phyloP scores from a whole-genome alignment of 2,329 filamentous ascomycete species.

The Sclerotinia spermophila region DNA sequence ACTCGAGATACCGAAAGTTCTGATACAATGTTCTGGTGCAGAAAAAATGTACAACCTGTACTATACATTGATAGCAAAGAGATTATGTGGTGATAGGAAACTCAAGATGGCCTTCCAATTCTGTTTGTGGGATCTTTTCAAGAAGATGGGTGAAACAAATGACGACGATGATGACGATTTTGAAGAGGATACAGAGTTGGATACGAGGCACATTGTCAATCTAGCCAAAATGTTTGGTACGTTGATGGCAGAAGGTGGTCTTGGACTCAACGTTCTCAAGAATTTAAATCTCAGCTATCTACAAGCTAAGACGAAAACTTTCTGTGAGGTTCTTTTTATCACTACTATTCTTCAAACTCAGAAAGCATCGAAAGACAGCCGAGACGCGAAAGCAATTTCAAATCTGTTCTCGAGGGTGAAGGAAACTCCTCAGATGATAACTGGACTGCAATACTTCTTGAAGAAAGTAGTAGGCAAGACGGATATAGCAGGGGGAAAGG shows the following conservation, averaged over 20 bases:
- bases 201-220: slow-evolving; percentile 60
- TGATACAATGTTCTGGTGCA: slow-evolving; percentile 81
- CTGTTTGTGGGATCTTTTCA: slow-evolving; percentile 80
- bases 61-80: slow-evolving; percentile 80
- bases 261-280: slow-evolving; percentile 59
- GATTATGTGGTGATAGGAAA: slow-evolving; percentile 70
- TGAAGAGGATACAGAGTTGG: slow-evolving; percentile 49
- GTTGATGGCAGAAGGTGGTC: slow-evolving; percentile 56
- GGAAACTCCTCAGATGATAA: slow-evolving; percentile 63
- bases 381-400: slow-evolving; percentile 56
- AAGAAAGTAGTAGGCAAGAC: slow-evolving; percentile 70
- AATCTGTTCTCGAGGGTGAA: slow-evolving; percentile 64
- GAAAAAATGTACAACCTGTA: slow-evolving; percentile 89
- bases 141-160: slow-evolving; percentile 72
- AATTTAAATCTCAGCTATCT: slow-evolving; percentile 76
- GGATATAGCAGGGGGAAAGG: slow-evolving; percentile 48
- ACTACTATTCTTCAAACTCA: slow-evolving; percentile 68
- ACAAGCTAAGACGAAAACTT: slow-evolving; percentile 69
- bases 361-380: slow-evolving; percentile 44
- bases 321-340: slow-evolving; percentile 77
- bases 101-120: slow-evolving; percentile 85
- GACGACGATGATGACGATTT: slow-evolving; percentile 60
- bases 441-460: slow-evolving; percentile 76
- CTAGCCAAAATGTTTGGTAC: slow-evolving; percentile 63
- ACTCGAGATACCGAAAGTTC: slow-evolving; percentile 78